Base-by-base conservation (phyloP, 345 rosid species). In the Dovyalis caffra region DNA sequence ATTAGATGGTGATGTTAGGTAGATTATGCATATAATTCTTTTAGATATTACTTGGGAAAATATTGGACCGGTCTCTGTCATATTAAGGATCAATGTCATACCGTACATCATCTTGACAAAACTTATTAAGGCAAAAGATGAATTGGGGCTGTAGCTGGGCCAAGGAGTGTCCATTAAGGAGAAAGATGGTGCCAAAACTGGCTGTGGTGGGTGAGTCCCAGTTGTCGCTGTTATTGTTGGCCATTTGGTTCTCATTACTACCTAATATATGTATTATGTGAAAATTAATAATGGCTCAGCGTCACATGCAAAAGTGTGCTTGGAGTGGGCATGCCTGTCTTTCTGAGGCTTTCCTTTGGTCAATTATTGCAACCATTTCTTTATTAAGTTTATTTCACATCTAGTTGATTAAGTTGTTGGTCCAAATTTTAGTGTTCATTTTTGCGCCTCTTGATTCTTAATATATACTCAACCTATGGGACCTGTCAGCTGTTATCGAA, bases 141-240 rank as follows among this genome's bases (percentile, higher is more conserved):
- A 61, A 53, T 8, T 31, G 47, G 56, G 73, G 69, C 23, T 10
- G 57, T 21, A n/a, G 29, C 15, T 75, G 75, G 76, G 45, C 43
- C 49, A 15, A 26, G 18, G 60, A 18, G 49, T 31, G 40, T 71
- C 33, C 56, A 21, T 63, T 47, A 78, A 62, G 56, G 29, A 20
- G 18, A 15, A 28, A 33, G 77, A 34, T 65, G 60, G 68, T 38
- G 78, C 73, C 78, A 66, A 61, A 62, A 60, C 62, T 65, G 34
- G 6, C 5, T 31, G 69, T 67, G 79, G 82, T 81, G 83, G 69
- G 73, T 51, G 77, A 78, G 86, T 77, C 85, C 85, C 86, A 86
- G 68, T 68, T 77, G 88, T 81, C 79, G 78, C 85, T 76, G 56
- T 86, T 79, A 20, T 58, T 81, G 82, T 58, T 77, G 76, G 82